Base-by-base conservation (phyloP, 73 alveolate genomes). In the Tetrahymena elliotti region DNA sequence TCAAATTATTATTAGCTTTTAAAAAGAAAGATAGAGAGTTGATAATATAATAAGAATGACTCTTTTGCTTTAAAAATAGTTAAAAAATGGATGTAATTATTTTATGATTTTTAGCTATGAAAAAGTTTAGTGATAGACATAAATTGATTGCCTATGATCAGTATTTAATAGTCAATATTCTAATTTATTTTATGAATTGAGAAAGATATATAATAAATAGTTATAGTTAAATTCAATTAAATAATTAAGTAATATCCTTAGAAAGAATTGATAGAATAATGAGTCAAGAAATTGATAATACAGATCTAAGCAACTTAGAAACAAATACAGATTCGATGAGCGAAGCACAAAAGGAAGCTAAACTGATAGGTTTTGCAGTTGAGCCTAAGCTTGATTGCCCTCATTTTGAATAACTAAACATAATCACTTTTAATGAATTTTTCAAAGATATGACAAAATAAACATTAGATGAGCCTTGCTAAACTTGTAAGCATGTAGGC, bases 381-480 rank as follows among this genome's bases (percentile, higher is more conserved):
- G 88, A 68, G 38, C 88, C 88, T 27, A 68, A 68, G 88, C 88
- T 68, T 68, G 88, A 68, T n/a, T 68, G 88, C 36, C 88, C 38
- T 9, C 88, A 68, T 31, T 68, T 68, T 18, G 88, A 68, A 0
- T 3, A 68, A 11, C 38, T 68, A 2, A 68, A 68, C n/a, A 31
- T 68, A n/a, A 68, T 27, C 34, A 27, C 34, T 27, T 68, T 68
- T 16, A 68, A 6, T 7, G 88, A 68, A 27, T 11, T 68, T 6
- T 68, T 68, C 31, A 94, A 94, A 47, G 15, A 94, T 35, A 20
- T 83, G 68, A 88, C 27, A 52, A 7, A 88, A 31, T 31, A 52
- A 33, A 52, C 93, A 0, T 95, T 98, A 22, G 13, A 93, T 38
- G 93, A 93, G 27, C 96, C 96, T 10, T 97, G 99, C 95, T 36